Percentiles rank a stretch among this genome's conserved stretches.
These are phyloP conservation scores for Rhododendron vialii DNA, from an alignment of 148 eudicot genomes.

Conservation along the genomic window DNA sequence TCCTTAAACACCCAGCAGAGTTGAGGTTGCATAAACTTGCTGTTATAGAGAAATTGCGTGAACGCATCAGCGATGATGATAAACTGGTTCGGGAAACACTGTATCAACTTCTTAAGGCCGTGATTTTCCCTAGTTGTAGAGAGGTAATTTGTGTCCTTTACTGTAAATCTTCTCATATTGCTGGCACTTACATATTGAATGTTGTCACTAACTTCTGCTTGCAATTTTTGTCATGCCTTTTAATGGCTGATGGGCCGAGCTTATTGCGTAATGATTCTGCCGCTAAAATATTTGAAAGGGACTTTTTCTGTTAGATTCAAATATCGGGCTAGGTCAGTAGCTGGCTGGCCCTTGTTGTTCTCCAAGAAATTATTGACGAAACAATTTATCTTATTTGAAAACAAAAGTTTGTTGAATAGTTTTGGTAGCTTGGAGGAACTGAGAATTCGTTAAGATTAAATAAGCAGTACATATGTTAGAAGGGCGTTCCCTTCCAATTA, in stretches of 20 bases:
- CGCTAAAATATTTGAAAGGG: not conserved
- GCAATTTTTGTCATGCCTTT: not conserved
- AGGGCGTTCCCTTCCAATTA: not conserved
- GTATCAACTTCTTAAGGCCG: slow-evolving; percentile 74
- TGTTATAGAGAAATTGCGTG: slow-evolving; percentile 85
- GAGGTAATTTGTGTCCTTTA: slow-evolving; percentile 43
- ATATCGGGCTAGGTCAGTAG: not conserved
- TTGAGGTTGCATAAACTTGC: slow-evolving; percentile 74
- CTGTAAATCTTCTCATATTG: not conserved
- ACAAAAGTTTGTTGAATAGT: not conserved
- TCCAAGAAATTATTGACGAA: not conserved
- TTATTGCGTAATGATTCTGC: not conserved
- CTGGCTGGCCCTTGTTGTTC: not conserved
- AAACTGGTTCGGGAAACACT: slow-evolving; percentile 80
- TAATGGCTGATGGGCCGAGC: not conserved
- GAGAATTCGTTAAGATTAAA: not conserved
- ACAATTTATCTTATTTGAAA: not conserved
- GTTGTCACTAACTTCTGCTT: not conserved
- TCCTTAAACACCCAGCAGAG: slow-evolving; percentile 65
- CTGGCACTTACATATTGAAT: not conserved
- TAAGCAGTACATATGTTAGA: not conserved
- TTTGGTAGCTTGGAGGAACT: not conserved
- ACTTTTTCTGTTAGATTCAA: not conserved
- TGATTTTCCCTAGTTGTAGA: slow-evolving; percentile 70
- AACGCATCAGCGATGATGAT: slow-evolving; percentile 89